A percentile compares a stretch with the other conserved stretches of the same genome.
Conservation (phyloP, 768 basidiomycete species). For the Boletales sp. region DNA sequence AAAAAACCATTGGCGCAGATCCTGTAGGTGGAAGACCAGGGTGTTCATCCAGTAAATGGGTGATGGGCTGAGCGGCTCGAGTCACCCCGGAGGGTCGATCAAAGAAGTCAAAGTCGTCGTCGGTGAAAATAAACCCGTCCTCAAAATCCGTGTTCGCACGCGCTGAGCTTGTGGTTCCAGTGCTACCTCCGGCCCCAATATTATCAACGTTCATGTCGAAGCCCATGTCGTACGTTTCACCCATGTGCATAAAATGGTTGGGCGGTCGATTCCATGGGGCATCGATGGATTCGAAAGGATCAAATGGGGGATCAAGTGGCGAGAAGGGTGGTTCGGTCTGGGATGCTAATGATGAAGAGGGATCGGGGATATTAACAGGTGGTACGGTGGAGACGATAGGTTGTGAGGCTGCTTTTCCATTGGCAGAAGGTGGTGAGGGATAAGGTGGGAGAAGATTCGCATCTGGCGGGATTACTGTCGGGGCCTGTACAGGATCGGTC, state of each 20-base stretch:
- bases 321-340: conserved; percentile 16
- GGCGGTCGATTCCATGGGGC: conserved; percentile 37
- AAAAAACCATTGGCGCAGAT: conserved; percentile 32
- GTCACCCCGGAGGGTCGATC: conserved; percentile 48
- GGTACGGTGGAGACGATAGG: conserved; percentile 12
- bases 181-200: conserved; percentile 29
- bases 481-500: conserved; percentile 11
- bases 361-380: conserved; percentile 20
- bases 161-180: conserved; percentile 19
- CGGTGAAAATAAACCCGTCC: conserved; percentile 59
- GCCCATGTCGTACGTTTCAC: conserved; percentile 41
- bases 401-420: conserved; percentile 18
- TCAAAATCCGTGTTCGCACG: conserved; percentile 48
- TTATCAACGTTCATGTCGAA: conserved; percentile 45
- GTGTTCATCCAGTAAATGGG: conserved; percentile 13
- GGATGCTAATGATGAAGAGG: not conserved
- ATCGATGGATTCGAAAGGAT: conserved; percentile 43
- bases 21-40: conserved; percentile 32
- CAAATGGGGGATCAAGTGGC: conserved; percentile 33
- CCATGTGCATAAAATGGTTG: conserved; percentile 36
- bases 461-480: conserved; percentile 10
- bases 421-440: conserved; percentile 59
- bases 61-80: conserved; percentile 17
- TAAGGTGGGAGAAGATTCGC: conserved; percentile 36
- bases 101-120: conserved; percentile 89